A percentile compares a stretch with the other conserved stretches of the same genome.
Evolutionary conservation across 257 asterid species (phyloP).

Genomic region (Euphrasia confusa): DNA sequence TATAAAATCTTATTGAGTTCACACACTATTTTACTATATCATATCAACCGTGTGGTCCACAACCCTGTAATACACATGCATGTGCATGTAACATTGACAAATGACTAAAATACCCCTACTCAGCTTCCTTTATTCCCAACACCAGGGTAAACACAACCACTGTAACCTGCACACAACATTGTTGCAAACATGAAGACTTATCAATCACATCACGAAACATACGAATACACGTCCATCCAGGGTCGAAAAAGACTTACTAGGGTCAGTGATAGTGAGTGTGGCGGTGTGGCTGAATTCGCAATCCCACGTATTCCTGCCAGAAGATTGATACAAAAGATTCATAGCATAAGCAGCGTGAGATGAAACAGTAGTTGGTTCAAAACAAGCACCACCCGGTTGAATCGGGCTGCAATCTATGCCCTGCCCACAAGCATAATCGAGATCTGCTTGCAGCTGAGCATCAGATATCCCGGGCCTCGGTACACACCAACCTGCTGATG

Average conservation of each 20-base stretch:
- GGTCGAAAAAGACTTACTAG: constrained; percentile 44
- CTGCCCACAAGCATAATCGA: constrained; percentile 65
- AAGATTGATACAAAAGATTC: constrained; percentile 74
- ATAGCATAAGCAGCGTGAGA: constrained; percentile 81
- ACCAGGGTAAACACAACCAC: constrained; percentile 50
- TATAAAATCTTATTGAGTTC: too few species aligned
- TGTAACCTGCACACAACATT: constrained; percentile 43
- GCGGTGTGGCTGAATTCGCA: constrained; percentile 75
- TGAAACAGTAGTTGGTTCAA: constrained; percentile 43
- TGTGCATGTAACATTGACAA: too few species aligned
- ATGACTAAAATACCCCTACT: neutral
- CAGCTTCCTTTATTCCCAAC: constrained; percentile 24
- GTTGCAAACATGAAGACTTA: neutral
- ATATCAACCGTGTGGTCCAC: neutral
- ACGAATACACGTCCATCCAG: neutral
- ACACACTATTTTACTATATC: too few species aligned
- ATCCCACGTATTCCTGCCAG: constrained; percentile 74
- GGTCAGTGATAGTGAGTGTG: constrained; percentile 47
- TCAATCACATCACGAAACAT: neutral
- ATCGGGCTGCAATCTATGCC: constrained; percentile 36
- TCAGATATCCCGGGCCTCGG: constrained; percentile 45
- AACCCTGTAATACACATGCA: too few species aligned
- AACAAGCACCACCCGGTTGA: constrained; percentile 63
- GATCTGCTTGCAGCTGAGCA: constrained; percentile 57
- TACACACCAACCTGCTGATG: constrained; percentile 59